Base-by-base conservation (phyloP, 108 stramenopile genomes). In the Fistulifera solaris region DNA sequence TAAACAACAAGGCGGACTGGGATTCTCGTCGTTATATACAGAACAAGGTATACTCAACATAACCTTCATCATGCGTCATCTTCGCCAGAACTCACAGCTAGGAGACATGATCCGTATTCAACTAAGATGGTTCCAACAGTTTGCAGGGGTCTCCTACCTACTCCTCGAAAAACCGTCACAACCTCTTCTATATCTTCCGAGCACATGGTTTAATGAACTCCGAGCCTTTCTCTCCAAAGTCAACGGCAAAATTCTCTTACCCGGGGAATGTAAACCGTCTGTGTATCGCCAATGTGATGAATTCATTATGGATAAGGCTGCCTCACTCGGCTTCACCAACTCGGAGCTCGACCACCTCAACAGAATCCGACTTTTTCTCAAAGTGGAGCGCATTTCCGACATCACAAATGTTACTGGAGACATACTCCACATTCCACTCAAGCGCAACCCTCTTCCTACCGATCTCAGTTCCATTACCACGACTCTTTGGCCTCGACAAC, bases 11-110 rank as follows among this genome's bases (percentile, higher is more conserved):
- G 49, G 49, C 2, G 49, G 49, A 15, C 15, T 50, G 22, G 49
- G 49, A 1, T 24, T 22, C 18, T 15, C 22, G 4, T 2, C 18
- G 2, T 4, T 24, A 2, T 50, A 26, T 12, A 50, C 23, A 15
- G 49, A 50, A 50, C 49, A 50, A 24, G 49, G 49, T 22, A 4
- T 50, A 1, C 49, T 26, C 17, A 22, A 50, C 23, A 22, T 50
- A 35, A 35, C 31, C 31, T 35, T 35, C 31, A 35, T 35, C 31
- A 35, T 35, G 31, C 31, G 31, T 8, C 31, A 35, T 35, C 44
- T 45, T 21, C 44, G 44, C 44, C 19, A 45, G 6, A 11, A 4
- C 44, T 8, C 4, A 4, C 16, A 17, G 11, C 19, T 19, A 4
- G 11, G 44, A 4, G 21, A 17, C 16, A 45, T 45, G 44, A 17